These are phyloP conservation scores for Torulaspora gathmanii DNA, from an alignment of 805 yeast species.

Conservation along the genomic window DNA sequence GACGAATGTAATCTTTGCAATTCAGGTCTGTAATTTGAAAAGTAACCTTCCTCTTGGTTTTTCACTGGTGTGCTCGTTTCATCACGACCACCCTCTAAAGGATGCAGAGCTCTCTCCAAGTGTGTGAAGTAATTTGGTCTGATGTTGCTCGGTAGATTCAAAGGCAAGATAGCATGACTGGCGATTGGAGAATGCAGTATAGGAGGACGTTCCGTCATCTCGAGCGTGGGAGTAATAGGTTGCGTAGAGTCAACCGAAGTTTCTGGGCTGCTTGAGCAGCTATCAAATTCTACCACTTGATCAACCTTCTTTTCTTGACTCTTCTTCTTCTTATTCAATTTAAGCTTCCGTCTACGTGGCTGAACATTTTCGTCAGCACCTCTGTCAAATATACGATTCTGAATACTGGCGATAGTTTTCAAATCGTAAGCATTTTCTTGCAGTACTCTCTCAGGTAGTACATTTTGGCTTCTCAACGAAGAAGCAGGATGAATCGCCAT, in stretches of 20 bases:
- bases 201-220: not conserved
- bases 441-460: constrained; percentile 26
- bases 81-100: constrained; percentile 1
- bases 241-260: constrained; percentile 7
- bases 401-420: constrained; percentile 31
- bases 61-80: constrained; percentile 5
- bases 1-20: constrained; percentile 19
- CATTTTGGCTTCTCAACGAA: constrained; percentile 15
- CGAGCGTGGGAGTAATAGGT: not conserved
- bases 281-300: not conserved
- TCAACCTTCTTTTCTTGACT: not conserved
- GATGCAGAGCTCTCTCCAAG: constrained; percentile 5
- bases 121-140: constrained; percentile 9
- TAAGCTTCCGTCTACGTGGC: constrained; percentile 33
- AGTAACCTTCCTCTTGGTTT: constrained; percentile 5
- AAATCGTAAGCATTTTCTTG: constrained; percentile 24
- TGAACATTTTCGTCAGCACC: constrained; percentile 25
- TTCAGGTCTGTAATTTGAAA: constrained; percentile 8
- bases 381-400: constrained; percentile 32
- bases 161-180: constrained; percentile 1
- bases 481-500: constrained; percentile 5
- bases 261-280: constrained; percentile 2
- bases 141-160: constrained; percentile 10
- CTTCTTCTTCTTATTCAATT: constrained; percentile 14
- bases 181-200: not conserved